A percentile compares a stretch with the other conserved stretches of the same genome.
phyloP scores from a whole-genome alignment of 2,329 filamentous ascomycete genomes.

The Stemphylium vesicarium region DNA sequence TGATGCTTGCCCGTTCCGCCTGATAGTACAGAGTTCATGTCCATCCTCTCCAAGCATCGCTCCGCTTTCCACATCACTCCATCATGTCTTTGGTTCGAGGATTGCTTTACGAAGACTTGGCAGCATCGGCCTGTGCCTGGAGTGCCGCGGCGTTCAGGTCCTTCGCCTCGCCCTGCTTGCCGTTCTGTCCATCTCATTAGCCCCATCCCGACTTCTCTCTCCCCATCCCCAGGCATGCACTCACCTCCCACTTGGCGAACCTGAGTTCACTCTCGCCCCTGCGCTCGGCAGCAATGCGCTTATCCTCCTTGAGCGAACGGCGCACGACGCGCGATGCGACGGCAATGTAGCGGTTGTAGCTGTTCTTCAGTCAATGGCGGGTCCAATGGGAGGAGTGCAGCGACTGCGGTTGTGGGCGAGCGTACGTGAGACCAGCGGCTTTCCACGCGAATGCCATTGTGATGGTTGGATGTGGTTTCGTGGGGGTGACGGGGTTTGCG shows the following conservation, averaged over 20 bases:
- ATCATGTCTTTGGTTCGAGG: constrained; percentile 8
- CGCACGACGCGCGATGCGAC: constrained; percentile 94
- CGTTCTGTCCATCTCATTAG: constrained; percentile 68
- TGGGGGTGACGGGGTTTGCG: constrained; percentile 29
- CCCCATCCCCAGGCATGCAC: constrained; percentile 47
- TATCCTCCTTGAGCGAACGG: constrained; percentile 94
- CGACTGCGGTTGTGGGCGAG: constrained; percentile 27
- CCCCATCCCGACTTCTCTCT: constrained; percentile 22
- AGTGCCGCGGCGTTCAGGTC: constrained; percentile 66
- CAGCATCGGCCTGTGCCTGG: constrained; percentile 53
- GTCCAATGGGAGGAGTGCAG: constrained; percentile 9
- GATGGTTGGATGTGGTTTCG: constrained; percentile 49
- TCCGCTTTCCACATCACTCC: constrained; percentile 9
- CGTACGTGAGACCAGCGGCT: constrained; percentile 94
- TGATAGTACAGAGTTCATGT: constrained; percentile 50
- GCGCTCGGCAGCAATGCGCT: constrained; percentile 85
- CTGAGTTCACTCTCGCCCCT: constrained; percentile 87
- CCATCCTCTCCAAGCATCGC: constrained; percentile 27
- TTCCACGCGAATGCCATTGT: constrained; percentile 99
- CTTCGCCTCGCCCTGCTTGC: constrained; percentile 90
- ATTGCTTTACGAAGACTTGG: constrained; percentile 49
- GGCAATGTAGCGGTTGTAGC: constrained; percentile 99
- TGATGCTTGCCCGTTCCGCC: constrained; percentile 24
- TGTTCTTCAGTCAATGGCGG: constrained; percentile 54
- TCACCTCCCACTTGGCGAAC: constrained; percentile 95